These are phyloP conservation scores for Camelina laxa DNA, from an alignment of 345 rosid species.

Conservation along the genomic window DNA sequence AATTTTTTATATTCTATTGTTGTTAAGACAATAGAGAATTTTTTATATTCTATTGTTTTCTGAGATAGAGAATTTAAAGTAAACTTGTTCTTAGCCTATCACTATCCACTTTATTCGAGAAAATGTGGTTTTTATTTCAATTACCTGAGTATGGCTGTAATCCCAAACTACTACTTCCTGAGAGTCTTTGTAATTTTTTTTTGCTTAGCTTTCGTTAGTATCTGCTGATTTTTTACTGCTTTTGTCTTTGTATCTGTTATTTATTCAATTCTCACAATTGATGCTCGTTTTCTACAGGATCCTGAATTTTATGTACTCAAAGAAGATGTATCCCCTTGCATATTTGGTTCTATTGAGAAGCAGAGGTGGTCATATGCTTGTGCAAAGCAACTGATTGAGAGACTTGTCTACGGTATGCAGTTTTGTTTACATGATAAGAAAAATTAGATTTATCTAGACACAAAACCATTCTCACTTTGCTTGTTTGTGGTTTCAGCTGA, in stretches of 20 bases:
- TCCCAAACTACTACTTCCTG: slow-evolving; percentile 7
- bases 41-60: not conserved
- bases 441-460: not conserved
- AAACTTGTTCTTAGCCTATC: not conserved
- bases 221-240: not conserved
- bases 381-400: slow-evolving; percentile 98
- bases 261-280: slow-evolving; percentile 4
- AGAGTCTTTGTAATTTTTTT: not conserved
- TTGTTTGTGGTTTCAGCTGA: slow-evolving; percentile 65
- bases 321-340: slow-evolving; percentile 95
- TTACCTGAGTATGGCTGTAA: slow-evolving; percentile 1
- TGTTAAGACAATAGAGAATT: not conserved
- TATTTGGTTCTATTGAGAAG: slow-evolving; percentile 97
- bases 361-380: slow-evolving; percentile 99
- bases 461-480: not conserved
- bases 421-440: not conserved
- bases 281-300: slow-evolving; percentile 59
- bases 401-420: slow-evolving; percentile 84
- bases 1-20: not conserved
- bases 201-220: not conserved
- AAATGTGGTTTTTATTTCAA: slow-evolving; percentile 3
- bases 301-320: slow-evolving; percentile 90
- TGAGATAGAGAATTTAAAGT: not conserved
- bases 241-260: slow-evolving; percentile 10
- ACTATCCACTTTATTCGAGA: slow-evolving; percentile 2